A percentile compares a stretch with the other conserved stretches of the same genome.
Conservation (phyloP, 495 filamentous ascomycete genomes). For the Staphylotrichum longicolle region DNA sequence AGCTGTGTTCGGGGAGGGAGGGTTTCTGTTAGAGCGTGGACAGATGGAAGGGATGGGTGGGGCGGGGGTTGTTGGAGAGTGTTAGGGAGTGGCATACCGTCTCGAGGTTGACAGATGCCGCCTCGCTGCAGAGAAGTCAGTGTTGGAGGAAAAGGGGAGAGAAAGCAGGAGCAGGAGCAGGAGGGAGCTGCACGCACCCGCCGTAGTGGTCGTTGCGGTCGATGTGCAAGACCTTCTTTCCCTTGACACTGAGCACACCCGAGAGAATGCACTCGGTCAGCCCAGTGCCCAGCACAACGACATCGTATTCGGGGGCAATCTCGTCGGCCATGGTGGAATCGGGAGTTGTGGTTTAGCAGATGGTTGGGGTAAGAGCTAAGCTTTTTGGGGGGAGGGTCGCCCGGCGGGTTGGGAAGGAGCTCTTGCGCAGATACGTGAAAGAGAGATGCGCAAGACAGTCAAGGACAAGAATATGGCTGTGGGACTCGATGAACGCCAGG, state of each 20-base stretch:
- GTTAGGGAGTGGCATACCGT: slow-evolving; percentile 52
- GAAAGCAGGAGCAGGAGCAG: slow-evolving; percentile 12
- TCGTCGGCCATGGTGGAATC: slow-evolving; percentile 70
- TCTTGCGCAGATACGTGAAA: slow-evolving; percentile 1
- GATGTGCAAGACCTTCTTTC: slow-evolving; percentile 98
- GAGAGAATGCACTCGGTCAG: slow-evolving; percentile 98
- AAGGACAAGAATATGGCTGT: background rate
- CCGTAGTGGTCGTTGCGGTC: slow-evolving; percentile 99
- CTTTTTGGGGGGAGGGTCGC: background rate
- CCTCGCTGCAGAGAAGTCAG: slow-evolving; percentile 65
- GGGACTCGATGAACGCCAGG: slow-evolving; percentile 14
- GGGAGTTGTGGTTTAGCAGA: background rate
- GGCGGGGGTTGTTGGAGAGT: slow-evolving; percentile 11
- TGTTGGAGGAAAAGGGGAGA: slow-evolving; percentile 2
- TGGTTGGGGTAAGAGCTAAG: slow-evolving; percentile 5
- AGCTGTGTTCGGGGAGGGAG: slow-evolving; percentile 53
- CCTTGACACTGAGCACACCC: slow-evolving; percentile 96
- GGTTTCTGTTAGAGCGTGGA: slow-evolving; percentile 14
- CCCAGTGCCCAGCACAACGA: slow-evolving; percentile 96
- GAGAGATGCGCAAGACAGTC: background rate
- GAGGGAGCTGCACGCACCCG: slow-evolving; percentile 61
- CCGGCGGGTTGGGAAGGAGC: background rate
- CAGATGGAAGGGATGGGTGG: background rate
- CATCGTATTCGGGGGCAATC: slow-evolving; percentile 94
- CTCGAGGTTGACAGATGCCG: slow-evolving; percentile 92